Base-by-base conservation (phyloP, 345 rosid species). In the Cardamine chenopodiifolia region DNA sequence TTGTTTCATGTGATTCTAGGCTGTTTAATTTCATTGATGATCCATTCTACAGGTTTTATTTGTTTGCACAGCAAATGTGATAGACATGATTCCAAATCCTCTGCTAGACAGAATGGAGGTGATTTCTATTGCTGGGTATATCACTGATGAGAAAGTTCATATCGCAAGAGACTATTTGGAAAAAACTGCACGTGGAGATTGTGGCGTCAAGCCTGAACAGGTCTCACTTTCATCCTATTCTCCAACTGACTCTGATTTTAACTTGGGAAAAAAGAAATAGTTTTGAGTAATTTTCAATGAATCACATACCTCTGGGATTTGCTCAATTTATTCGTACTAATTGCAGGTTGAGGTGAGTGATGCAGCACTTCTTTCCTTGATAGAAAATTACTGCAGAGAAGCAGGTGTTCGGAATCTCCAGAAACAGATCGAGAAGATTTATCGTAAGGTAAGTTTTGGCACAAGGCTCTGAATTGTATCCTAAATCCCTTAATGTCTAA, bases 21-120 rank as follows among this genome's bases (percentile, higher is more conserved):
- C 62, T 58, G 34, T 14, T 20, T 12, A 34, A 35, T 54, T n/a
- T 31, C 32, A 55, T 20, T 59, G 15, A 34, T 35, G 72, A 57
- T 66, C 71, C 53, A 66, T 66, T 62, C 64, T 80, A 58, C 89
- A 95, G 99, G 99, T 96, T 77, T 86, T 92, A 25, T 95, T 95
- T 79, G 99, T 95, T 49, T 95, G 99, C 90, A 95, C 99, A 9
- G 99, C 99, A 79, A 95, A 95, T 87, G 99, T 92, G 68, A 78
- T 95, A 74, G 96, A 92, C 68, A 90, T 44, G 82, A 95, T 95
- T 77, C 98, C 99, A n/a, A 89, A 82, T 63, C 99, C 99, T 70
- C 97, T 95, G 28, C 83, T 95, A 81, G 99, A 95, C 80, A 89
- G 99, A 77, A 95, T 92, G 99, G 99, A 95, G 87, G 97, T 95